Evolutionary conservation across 2,329 filamentous ascomycete genomes (phyloP).

Genomic region (Ceratocystis diversiconidia): DNA sequence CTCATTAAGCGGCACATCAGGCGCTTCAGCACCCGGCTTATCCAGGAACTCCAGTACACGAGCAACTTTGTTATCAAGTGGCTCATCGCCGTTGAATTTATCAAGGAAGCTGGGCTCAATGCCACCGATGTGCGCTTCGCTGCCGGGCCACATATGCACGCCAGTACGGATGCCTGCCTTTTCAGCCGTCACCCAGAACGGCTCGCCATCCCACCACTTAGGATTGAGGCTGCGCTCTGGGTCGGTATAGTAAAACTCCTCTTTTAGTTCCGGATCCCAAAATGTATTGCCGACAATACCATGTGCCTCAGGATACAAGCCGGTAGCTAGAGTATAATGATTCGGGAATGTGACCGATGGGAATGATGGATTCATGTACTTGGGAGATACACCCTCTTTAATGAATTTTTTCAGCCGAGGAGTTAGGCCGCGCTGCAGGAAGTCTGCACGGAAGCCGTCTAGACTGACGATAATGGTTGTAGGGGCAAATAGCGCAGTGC

Average conservation of each 20-base stretch:
- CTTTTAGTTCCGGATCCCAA: slow-evolving; percentile 64
- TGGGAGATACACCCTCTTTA: slow-evolving; percentile 70
- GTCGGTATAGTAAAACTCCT: slow-evolving; percentile 81
- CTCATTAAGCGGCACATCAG: slow-evolving; percentile 29
- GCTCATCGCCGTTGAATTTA: slow-evolving; percentile 66
- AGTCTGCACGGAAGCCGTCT: slow-evolving; percentile 92
- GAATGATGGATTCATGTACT: slow-evolving; percentile 88
- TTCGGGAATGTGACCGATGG: slow-evolving; percentile 95
- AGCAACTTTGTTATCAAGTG: slow-evolving; percentile 58
- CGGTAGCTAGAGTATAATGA: slow-evolving; percentile 86
- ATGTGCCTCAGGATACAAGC: slow-evolving; percentile 82
- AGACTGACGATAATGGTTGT: slow-evolving; percentile 90
- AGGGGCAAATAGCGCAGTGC: slow-evolving; percentile 74
- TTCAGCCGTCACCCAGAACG: slow-evolving; percentile 88
- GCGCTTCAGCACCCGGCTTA: slow-evolving; percentile 55
- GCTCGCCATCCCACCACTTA: slow-evolving; percentile 92
- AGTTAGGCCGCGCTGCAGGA: slow-evolving; percentile 68
- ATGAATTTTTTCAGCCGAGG: slow-evolving; percentile 69
- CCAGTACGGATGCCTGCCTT: slow-evolving; percentile 62
- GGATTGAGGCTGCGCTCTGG: slow-evolving; percentile 59
- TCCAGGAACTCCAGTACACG: slow-evolving; percentile 75
- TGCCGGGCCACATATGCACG: slow-evolving; percentile 98
- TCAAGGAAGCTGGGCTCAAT: slow-evolving; percentile 69
- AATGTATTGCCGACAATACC: slow-evolving; percentile 90
- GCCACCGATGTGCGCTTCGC: slow-evolving; percentile 69